Evolutionary conservation across 2,329 filamentous ascomycete genomes (phyloP), one percentile per base, ranked within the genome.

Genomic region (Calonectria hongkongensis): DNA sequence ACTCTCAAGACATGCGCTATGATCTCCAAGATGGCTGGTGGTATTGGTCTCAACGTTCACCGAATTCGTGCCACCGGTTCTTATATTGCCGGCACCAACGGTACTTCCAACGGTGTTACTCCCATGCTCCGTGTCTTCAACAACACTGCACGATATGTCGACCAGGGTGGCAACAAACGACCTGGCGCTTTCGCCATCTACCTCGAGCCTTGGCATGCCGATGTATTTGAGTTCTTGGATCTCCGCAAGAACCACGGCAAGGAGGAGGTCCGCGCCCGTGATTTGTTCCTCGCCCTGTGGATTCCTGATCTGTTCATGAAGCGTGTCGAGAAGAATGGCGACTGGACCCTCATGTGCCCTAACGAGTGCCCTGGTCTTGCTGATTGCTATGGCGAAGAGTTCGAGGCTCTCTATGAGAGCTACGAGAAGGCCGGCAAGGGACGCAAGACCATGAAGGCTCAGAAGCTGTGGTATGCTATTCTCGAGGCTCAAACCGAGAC

Each of bases 221-320:
- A 99, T 85, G 94, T 99, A 74, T 98, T 98, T 78, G 94, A 98
- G 85, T 99, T 98, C 88, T 92, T 99, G 78, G 97, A 99, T 82
- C 92, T 99, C 68, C 94, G 97, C 82, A 99, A 99, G 93, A 99
- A 99, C 87, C 97, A 99, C 86, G 97, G 97, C 79, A 99, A 99
- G 88, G 97, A 99, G 84, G 97, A 99, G 87, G 92, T 98, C 78
- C 95, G 97, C 81, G 97, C 97, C 76, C 96, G 97, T 83, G 97
- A 99, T 85, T 90, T 99, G 65, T 99, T 99, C 92, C 95, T 98
- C 75, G 97, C 96, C 73, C 91, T 99, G 64, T 99, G 97, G 97
- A 98, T 98, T 71, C 96, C 97, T 18, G 97, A 99, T 88, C 91
- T 99, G 56, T 99, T 99, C 92, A 99, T 99, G 97, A 98, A 98